Conservation (phyloP, 106 monocot species). For the Platanthera zijinensis region DNA sequence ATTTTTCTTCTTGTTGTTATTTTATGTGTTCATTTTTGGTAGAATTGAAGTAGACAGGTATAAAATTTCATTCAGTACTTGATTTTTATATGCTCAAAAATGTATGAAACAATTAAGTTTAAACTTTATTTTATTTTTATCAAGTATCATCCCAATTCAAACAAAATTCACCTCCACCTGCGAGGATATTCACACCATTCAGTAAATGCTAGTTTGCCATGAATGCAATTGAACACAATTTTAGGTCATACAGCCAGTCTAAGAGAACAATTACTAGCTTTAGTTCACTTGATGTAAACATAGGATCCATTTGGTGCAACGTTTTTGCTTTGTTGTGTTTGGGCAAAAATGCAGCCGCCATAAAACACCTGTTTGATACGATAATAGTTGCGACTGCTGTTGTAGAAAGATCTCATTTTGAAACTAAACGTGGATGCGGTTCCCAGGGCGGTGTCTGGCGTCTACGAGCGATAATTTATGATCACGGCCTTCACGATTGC, state of each 20-base stretch:
- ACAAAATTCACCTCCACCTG: neutral
- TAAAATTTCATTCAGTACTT: neutral
- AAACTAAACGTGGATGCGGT: no score
- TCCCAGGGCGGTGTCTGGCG: no score
- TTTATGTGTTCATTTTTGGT: neutral
- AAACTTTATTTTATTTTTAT: neutral
- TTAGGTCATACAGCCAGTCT: neutral
- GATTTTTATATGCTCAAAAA: neutral
- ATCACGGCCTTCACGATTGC: no score
- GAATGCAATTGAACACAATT: neutral
- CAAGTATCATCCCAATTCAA: neutral
- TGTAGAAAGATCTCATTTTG: no score
- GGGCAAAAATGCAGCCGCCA: no score
- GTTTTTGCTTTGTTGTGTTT: no score
- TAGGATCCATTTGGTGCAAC: no score
- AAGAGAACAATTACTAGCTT: neutral
- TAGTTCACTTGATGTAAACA: neutral
- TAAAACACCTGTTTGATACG: no score
- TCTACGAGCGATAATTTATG: no score
- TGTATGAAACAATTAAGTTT: neutral
- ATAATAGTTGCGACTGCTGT: no score
- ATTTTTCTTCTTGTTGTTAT: neutral
- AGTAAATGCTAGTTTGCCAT: neutral
- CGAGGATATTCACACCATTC: neutral
- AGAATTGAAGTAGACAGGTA: neutral